Percentiles rank a stretch among this genome's conserved stretches.
These are phyloP conservation scores for Ophiostoma himal-ulmi DNA, from an alignment of 2,329 filamentous ascomycete genomes.

Conservation along the genomic window DNA sequence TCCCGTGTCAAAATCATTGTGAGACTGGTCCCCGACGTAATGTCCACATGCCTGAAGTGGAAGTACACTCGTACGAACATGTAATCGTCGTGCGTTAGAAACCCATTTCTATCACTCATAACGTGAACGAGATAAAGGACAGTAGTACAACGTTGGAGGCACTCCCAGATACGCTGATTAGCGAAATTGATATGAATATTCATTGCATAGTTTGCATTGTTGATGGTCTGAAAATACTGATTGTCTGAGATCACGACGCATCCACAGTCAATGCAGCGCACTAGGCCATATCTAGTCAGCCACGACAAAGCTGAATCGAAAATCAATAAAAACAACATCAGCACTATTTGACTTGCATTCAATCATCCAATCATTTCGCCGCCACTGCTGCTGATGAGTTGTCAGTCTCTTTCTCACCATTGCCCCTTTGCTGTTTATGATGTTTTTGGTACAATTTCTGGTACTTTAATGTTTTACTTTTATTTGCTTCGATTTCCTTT, in stretches of 20 bases:
- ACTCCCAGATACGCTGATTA: neutral
- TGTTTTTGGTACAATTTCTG: neutral
- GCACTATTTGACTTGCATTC: slow-evolving; percentile 6
- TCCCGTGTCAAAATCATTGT: neutral
- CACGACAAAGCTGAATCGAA: slow-evolving; percentile 17
- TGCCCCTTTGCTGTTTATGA: neutral
- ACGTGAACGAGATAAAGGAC: no score
- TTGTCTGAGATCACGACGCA: neutral
- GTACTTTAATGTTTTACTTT: neutral
- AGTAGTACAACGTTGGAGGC: neutral
- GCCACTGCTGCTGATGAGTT: neutral
- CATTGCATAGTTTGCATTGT: no score
- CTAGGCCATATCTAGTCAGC: slow-evolving; percentile 8
- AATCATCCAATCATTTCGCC: slow-evolving; percentile 9
- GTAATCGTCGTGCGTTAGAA: neutral
- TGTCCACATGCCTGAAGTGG: neutral
- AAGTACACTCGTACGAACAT: neutral
- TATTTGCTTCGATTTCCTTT: neutral
- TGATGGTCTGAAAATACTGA: no score
- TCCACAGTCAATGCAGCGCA: neutral
- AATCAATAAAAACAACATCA: slow-evolving; percentile 17
- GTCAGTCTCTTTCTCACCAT: neutral
- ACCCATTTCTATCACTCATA: neutral
- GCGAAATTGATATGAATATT: no score
- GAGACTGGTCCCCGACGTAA: neutral